Evolutionary conservation across 148 eudicot species (phyloP).

Genomic region (Fagopyrum homotropicum): DNA sequence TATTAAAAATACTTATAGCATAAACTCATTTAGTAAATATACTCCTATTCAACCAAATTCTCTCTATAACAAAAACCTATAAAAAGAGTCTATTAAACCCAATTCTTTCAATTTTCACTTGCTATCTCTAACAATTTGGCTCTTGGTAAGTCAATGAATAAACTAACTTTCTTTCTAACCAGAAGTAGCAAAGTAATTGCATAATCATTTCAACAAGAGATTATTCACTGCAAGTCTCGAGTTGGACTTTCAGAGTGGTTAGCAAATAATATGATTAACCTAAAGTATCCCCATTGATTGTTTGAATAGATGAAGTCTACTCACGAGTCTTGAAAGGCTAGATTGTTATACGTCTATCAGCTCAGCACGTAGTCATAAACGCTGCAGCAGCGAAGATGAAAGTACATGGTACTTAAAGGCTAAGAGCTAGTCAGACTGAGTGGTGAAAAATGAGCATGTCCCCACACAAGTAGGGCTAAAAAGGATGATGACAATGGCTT

Average conservation of each 20-base stretch:
- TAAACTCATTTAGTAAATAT: too few relatives aligned
- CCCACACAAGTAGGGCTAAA: neutral
- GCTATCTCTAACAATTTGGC: neutral
- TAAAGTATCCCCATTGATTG: neutral
- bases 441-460: neutral
- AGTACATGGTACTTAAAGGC: neutral
- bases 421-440: neutral
- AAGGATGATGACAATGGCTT: neutral
- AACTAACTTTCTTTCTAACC: neutral
- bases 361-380: neutral
- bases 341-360: neutral
- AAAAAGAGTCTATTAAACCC: too few relatives aligned
- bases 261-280: too few relatives aligned
- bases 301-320: too few relatives aligned
- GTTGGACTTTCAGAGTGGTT: too few relatives aligned
- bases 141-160: conserved; percentile 1
- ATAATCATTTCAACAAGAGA: neutral
- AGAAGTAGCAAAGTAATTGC: conserved; percentile 4
- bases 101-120: neutral
- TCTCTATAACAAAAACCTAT: too few relatives aligned
- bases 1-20: too few relatives aligned
- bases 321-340: neutral
- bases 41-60: too few relatives aligned
- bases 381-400: neutral
- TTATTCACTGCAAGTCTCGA: too few relatives aligned